A percentile compares a stretch with the other conserved stretches of the same genome.
phyloP scores from a whole-genome alignment of 2,329 filamentous ascomycete species.

The Alternaria ventricosa region DNA sequence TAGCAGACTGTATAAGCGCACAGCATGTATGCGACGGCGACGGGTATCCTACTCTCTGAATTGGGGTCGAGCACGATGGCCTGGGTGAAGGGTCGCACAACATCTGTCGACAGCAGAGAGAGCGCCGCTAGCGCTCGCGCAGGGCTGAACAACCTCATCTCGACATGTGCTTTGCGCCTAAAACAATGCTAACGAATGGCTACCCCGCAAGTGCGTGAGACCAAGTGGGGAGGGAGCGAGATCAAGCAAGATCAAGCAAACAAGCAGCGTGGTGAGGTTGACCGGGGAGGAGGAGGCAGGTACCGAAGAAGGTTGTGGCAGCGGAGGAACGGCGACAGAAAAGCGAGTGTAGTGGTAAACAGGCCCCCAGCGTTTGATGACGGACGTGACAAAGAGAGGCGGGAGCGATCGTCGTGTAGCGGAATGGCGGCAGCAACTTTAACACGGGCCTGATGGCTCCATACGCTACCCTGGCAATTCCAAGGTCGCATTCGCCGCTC shows the following conservation, averaged over 20 bases:
- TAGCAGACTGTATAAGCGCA: neutral
- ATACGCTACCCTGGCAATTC: neutral
- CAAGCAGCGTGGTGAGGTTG: neutral
- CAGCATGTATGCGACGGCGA: neutral
- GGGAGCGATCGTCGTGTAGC: conserved; percentile 6
- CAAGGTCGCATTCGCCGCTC: too few relatives aligned
- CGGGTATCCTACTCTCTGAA: conserved; percentile 20
- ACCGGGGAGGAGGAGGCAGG: neutral
- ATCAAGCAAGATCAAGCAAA: conserved; percentile 2
- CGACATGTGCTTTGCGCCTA: conserved; percentile 23
- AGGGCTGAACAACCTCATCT: conserved; percentile 37
- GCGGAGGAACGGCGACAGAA: neutral
- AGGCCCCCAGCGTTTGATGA: conserved; percentile 2
- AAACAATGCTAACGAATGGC: conserved; percentile 4
- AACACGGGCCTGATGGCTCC: neutral
- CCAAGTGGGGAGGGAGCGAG: neutral
- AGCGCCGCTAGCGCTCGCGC: conserved; percentile 35
- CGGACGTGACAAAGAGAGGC: conserved; percentile 11
- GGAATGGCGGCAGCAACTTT: neutral
- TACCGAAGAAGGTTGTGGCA: neutral
- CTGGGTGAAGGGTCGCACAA: conserved; percentile 23
- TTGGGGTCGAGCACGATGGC: conserved; percentile 36
- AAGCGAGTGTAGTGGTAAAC: conserved; percentile 7
- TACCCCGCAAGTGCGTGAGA: conserved; percentile 3
- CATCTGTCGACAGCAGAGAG: conserved; percentile 28